Evolutionary conservation across 345 rosid genomes (phyloP).

Genomic region (Rubroshorea leprosula): DNA sequence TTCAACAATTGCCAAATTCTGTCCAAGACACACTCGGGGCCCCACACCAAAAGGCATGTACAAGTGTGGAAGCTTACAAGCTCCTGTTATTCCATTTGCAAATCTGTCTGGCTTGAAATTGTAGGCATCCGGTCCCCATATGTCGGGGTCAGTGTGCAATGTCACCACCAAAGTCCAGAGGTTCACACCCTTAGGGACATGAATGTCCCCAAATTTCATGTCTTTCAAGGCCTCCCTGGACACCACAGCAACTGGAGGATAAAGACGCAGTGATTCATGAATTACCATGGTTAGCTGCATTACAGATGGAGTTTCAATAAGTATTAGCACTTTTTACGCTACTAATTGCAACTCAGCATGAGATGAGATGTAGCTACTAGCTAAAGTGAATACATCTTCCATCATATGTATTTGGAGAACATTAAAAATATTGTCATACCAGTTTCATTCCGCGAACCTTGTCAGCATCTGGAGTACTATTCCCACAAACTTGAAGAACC

Average conservation of each 20-base stretch:
- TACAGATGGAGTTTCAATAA: too few species aligned
- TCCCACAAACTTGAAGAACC: conserved; percentile 26
- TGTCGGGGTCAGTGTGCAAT: conserved; percentile 39
- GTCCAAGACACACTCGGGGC: conserved; percentile 39
- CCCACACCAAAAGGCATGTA: conserved; percentile 52
- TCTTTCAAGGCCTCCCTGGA: conserved; percentile 44
- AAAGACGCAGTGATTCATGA: conserved; percentile 38
- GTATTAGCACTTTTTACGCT: too few species aligned
- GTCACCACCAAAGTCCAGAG: conserved; percentile 28
- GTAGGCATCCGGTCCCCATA: conserved; percentile 42
- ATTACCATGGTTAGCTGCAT: conserved; percentile 49
- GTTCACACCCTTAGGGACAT: conserved; percentile 33
- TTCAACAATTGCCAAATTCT: conserved; percentile 46
- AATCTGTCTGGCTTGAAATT: conserved; percentile 35
- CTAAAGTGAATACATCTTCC: background rate
- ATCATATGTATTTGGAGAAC: too few species aligned
- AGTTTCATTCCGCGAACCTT: conserved; percentile 33
- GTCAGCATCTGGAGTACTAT: conserved; percentile 19
- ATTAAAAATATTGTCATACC: conserved; percentile 16
- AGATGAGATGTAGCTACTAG: too few species aligned
- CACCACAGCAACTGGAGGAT: conserved; percentile 38
- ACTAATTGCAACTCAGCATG: too few species aligned
- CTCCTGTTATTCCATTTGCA: conserved; percentile 29
- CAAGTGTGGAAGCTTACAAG: conserved; percentile 30
- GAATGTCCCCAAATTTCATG: conserved; percentile 29